These are phyloP conservation scores for Rhododendron williamsianum DNA, from an alignment of 148 eudicot species.

Conservation along the genomic window DNA sequence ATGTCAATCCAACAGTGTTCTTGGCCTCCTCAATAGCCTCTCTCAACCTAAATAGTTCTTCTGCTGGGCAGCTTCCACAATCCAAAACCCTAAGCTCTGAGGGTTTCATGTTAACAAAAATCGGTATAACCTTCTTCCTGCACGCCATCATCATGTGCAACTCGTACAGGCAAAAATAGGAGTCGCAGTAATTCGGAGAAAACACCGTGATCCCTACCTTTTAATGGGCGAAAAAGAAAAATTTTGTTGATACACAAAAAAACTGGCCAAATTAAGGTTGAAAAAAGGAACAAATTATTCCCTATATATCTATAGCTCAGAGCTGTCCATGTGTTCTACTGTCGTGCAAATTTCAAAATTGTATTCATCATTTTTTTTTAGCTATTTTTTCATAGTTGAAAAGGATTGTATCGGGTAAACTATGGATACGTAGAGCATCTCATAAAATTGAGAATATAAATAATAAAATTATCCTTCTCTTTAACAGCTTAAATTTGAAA, in stretches of 20 bases:
- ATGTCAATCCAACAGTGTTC: slow-evolving; percentile 42
- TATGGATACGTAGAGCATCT: no score
- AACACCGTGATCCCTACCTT: slow-evolving; percentile 43
- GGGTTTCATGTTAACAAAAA: slow-evolving; percentile 46
- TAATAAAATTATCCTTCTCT: no score
- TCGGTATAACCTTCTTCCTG: slow-evolving; percentile 39
- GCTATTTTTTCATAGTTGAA: no score
- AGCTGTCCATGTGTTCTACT: neutral
- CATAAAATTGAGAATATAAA: no score
- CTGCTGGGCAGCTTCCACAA: slow-evolving; percentile 14
- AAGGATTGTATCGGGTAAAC: no score
- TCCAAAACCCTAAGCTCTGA: slow-evolving; percentile 39
- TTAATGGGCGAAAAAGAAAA: neutral
- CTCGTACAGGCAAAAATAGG: slow-evolving; percentile 48
- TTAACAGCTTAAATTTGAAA: no score
- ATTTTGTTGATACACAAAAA: neutral
- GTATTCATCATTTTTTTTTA: neutral
- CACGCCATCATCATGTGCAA: slow-evolving; percentile 38
- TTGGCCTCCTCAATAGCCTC: slow-evolving; percentile 41
- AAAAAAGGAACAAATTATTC: neutral
- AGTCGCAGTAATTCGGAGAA: slow-evolving; percentile 41
- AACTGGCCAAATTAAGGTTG: slow-evolving; percentile 17
- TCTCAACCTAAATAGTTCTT: slow-evolving; percentile 24
- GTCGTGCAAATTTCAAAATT: neutral
- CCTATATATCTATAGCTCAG: neutral